Base-by-base conservation (phyloP, 2,329 filamentous ascomycete species). In the Sclerotinia spermophila region DNA sequence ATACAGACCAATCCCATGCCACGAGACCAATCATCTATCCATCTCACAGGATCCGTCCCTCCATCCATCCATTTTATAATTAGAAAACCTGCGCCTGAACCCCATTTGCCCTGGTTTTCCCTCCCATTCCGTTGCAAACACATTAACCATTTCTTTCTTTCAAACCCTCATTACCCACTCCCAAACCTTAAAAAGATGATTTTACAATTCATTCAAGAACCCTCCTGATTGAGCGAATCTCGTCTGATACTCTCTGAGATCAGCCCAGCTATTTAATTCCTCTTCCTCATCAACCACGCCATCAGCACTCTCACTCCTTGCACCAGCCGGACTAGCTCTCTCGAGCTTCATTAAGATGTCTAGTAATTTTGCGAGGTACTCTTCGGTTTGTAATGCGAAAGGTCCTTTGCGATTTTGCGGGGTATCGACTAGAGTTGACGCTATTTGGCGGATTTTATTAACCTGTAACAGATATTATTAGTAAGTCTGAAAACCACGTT, bases 361-460 rank as follows among this genome's bases (percentile, higher is more conserved):
- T 21, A 96, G 84, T 75, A 96, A 92, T 13, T 87, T 87, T 65
- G 84, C 85, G 0, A 96, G 84, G 60, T 92, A 91, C 58, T 90
- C 88, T 79, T 95, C 90, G 17, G 90, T 88, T 79, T 88, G 85
- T 44, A 84, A 78, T 24, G 85, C 84, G 2, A 86, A 78, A 33
- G 82, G 82, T 51, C 86, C 83, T 76, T 86, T 86, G 38, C 84
- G 81, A 56, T 84, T 81, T 64, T 84, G 83, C 2, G 87, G 86
- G 1, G 84, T 82, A 73, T 92, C 89, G 64, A 96, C 86, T 11
- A 97, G 84, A 0, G 93, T 96, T 40, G 90, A 91, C 1, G 93
- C 93, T 53, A 97, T 91, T 77, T 92, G 90, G 15, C 93, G 91
- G 75, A 97, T 92, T 83, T 97, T 96, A 82, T 89, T 89, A 77